Conservation (phyloP, 176 grass and related monocot species). For the Musa acuminata region DNA sequence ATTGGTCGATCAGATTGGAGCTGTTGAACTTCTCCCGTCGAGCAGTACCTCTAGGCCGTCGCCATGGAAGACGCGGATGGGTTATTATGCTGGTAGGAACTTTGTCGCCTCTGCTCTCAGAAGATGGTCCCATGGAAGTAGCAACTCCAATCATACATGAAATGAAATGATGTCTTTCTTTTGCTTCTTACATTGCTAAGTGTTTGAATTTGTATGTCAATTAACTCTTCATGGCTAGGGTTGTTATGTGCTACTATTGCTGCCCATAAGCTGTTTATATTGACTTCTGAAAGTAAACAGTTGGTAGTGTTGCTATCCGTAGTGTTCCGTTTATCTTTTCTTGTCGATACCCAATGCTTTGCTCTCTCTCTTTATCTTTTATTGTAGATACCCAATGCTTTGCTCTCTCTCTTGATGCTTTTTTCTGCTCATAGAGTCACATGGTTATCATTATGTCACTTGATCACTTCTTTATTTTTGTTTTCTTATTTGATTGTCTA, state of each 20-base stretch:
- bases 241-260: not conserved
- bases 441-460: not conserved
- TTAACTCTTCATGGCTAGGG: not conserved
- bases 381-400: not conserved
- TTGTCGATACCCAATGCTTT: no score
- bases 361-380: no score
- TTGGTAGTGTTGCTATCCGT: not conserved
- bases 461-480: not conserved
- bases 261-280: not conserved
- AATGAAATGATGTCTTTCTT: slow-evolving; percentile 2
- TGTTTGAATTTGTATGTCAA: not conserved
- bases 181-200: not conserved
- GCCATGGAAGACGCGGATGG: slow-evolving; percentile 39
- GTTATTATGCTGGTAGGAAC: slow-evolving; percentile 34
- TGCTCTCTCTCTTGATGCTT: not conserved
- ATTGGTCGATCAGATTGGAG: slow-evolving; percentile 36
- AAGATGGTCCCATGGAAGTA: slow-evolving; percentile 14
- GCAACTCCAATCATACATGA: slow-evolving; percentile 19
- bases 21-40: slow-evolving; percentile 14
- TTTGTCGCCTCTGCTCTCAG: slow-evolving; percentile 43
- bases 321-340: not conserved
- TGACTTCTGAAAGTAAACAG: not conserved
- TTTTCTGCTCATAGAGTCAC: not conserved
- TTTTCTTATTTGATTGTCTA: not conserved
- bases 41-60: slow-evolving; percentile 33